Evolutionary conservation across 2,329 filamentous ascomycete species (phyloP).

Genomic region (Epichloe hybrida): DNA sequence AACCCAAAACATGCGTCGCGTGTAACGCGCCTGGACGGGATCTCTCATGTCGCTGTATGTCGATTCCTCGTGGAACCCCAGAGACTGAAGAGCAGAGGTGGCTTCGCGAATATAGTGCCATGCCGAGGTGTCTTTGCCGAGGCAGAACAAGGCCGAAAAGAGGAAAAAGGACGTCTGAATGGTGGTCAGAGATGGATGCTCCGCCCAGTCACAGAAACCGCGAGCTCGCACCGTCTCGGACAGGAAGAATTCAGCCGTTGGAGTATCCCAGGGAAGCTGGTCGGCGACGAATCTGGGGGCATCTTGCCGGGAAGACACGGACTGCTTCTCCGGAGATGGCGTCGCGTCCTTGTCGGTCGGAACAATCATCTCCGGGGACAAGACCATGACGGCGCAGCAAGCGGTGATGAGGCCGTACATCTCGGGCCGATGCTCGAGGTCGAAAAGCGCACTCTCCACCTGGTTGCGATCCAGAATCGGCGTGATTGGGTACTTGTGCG

Average conservation of each 20-base stretch:
- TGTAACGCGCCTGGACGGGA: slow-evolving; percentile 5
- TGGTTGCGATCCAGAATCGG: slow-evolving; percentile 16
- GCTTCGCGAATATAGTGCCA: slow-evolving; percentile 20
- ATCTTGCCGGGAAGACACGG: neutral
- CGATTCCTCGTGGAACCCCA: slow-evolving; percentile 16
- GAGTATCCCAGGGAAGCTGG: neutral
- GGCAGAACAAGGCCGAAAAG: slow-evolving; percentile 16
- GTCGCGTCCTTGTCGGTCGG: neutral
- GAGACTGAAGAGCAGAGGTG: slow-evolving; percentile 15
- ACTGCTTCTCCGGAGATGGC: neutral
- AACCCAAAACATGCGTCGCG: slow-evolving; percentile 16
- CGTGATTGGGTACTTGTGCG: slow-evolving; percentile 21
- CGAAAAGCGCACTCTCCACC: slow-evolving; percentile 8
- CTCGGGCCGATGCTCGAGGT: slow-evolving; percentile 8
- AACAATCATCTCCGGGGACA: slow-evolving; percentile 15
- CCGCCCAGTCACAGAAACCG: slow-evolving; percentile 12
- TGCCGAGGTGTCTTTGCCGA: slow-evolving; percentile 19
- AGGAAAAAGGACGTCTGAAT: slow-evolving; percentile 21
- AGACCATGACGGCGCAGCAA: slow-evolving; percentile 16
- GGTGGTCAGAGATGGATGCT: slow-evolving; percentile 14
- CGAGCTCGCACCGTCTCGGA: slow-evolving; percentile 16
- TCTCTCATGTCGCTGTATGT: slow-evolving; percentile 10
- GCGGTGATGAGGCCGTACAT: slow-evolving; percentile 16
- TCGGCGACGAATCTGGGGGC: neutral
- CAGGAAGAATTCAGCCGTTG: slow-evolving; percentile 13